Evolutionary conservation across 305 asterid genomes (phyloP).

Genomic region (Euphrasia arctica): DNA sequence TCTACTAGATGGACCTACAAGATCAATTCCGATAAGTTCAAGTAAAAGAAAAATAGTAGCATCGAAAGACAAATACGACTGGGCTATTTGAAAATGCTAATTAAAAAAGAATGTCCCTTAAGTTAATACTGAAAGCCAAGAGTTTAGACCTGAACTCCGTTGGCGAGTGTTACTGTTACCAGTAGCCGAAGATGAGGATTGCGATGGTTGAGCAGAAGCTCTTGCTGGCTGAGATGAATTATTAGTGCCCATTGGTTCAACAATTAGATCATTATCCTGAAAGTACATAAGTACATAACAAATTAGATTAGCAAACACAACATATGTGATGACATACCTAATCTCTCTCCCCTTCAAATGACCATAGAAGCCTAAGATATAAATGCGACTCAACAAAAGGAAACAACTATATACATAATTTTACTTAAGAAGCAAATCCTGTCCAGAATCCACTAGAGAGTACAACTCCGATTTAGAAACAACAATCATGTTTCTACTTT

Average conservation of each 20-base stretch:
- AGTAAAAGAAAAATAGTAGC: too few relatives aligned
- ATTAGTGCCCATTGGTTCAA: conserved; percentile 67
- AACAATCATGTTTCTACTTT: too few relatives aligned
- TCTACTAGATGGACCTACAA: conserved; percentile 69
- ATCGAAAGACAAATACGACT: too few relatives aligned
- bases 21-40: too few relatives aligned
- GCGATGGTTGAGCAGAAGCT: conserved; percentile 44
- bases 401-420: not conserved
- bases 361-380: conserved; percentile 9
- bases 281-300: conserved; percentile 8
- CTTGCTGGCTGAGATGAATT: conserved; percentile 58
- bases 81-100: not conserved
- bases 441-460: too few relatives aligned
- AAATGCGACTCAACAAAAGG: not conserved
- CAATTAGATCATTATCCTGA: conserved; percentile 81
- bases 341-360: conserved; percentile 11
- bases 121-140: conserved; percentile 13
- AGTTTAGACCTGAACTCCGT: conserved; percentile 47
- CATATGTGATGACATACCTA: not conserved
- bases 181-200: conserved; percentile 54
- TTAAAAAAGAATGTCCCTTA: not conserved
- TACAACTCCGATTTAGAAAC: too few relatives aligned
- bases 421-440: not conserved
- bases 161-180: conserved; percentile 41
- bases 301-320: conserved; percentile 7